Conservation (phyloP, 768 basidiomycete genomes). For the Mycena floridula region DNA sequence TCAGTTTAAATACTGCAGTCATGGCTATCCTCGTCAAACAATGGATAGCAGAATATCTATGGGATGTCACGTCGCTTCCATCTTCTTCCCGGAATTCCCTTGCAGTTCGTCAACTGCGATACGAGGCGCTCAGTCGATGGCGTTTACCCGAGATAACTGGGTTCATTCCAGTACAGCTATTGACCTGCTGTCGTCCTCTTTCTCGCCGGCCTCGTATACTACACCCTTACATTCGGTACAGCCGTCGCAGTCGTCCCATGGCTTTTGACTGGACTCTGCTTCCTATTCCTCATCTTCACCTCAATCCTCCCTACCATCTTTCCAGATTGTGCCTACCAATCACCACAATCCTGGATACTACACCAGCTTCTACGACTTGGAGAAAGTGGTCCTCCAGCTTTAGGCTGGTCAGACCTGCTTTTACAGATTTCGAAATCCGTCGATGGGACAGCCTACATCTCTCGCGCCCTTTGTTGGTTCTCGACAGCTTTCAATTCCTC, state of each 20-base stretch:
- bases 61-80: slow-evolving; percentile 7
- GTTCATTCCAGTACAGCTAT: slow-evolving; percentile 10
- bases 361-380: too few relatives aligned
- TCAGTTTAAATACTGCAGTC: slow-evolving; percentile 14
- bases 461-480: too few relatives aligned
- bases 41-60: slow-evolving; percentile 14
- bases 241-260: slow-evolving; percentile 6
- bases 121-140: slow-evolving; percentile 12
- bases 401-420: too few relatives aligned
- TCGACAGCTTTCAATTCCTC: too few relatives aligned
- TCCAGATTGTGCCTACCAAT: slow-evolving; percentile 7
- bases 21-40: slow-evolving; percentile 18
- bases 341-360: slow-evolving; percentile 10
- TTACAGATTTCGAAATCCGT: too few relatives aligned
- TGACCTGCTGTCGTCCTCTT: slow-evolving; percentile 9
- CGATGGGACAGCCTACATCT: too few relatives aligned
- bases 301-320: slow-evolving; percentile 10
- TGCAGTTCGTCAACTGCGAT: slow-evolving; percentile 12
- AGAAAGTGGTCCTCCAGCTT: too few relatives aligned
- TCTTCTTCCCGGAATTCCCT: slow-evolving; percentile 6
- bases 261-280: slow-evolving; percentile 4
- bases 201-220: slow-evolving; percentile 7
- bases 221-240: slow-evolving; percentile 6
- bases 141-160: slow-evolving; percentile 10
- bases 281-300: slow-evolving; percentile 7